phyloP scores from a whole-genome alignment of 495 filamentous ascomycete species.

The Astrothelium macrocarpum region DNA sequence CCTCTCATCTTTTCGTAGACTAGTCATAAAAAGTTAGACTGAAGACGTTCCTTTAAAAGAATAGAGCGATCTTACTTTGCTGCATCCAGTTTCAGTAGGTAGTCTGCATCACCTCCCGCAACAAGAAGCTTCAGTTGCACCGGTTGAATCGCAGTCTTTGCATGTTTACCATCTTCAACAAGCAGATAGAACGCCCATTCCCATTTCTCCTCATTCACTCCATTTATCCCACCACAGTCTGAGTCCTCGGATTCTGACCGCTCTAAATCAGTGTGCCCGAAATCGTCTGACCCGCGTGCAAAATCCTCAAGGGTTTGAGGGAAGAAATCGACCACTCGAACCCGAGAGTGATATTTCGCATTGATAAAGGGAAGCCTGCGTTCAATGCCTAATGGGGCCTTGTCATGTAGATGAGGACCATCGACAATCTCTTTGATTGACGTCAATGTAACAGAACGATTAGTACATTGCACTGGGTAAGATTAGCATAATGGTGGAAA shows the following conservation, averaged over 20 bases:
- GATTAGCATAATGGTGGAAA: not conserved
- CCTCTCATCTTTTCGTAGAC: slow-evolving; percentile 43
- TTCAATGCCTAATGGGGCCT: slow-evolving; percentile 31
- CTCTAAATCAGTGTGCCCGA: slow-evolving; percentile 11
- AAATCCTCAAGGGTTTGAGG: slow-evolving; percentile 69
- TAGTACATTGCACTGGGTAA: slow-evolving; percentile 21
- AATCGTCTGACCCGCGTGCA: slow-evolving; percentile 30
- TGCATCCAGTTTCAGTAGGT: slow-evolving; percentile 57
- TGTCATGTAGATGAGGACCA: slow-evolving; percentile 31
- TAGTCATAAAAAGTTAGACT: slow-evolving; percentile 23
- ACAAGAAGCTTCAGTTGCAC: slow-evolving; percentile 53
- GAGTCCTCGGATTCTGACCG: slow-evolving; percentile 16
- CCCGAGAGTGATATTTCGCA: slow-evolving; percentile 54
- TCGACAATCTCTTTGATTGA: slow-evolving; percentile 44
- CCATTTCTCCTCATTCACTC: slow-evolving; percentile 8
- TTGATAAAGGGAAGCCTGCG: slow-evolving; percentile 61
- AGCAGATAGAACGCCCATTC: slow-evolving; percentile 30
- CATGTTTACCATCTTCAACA: slow-evolving; percentile 22
- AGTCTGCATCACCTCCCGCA: slow-evolving; percentile 52
- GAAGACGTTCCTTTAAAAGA: slow-evolving; percentile 1
- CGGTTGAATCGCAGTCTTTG: slow-evolving; percentile 6
- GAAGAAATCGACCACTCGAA: slow-evolving; percentile 73
- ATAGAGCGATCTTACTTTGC: slow-evolving; percentile 45
- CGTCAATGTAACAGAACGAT: slow-evolving; percentile 34
- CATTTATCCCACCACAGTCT: slow-evolving; percentile 9